These are phyloP conservation scores for Eucalyptus pauciflora DNA, from an alignment of 345 rosid species.

Conservation along the genomic window DNA sequence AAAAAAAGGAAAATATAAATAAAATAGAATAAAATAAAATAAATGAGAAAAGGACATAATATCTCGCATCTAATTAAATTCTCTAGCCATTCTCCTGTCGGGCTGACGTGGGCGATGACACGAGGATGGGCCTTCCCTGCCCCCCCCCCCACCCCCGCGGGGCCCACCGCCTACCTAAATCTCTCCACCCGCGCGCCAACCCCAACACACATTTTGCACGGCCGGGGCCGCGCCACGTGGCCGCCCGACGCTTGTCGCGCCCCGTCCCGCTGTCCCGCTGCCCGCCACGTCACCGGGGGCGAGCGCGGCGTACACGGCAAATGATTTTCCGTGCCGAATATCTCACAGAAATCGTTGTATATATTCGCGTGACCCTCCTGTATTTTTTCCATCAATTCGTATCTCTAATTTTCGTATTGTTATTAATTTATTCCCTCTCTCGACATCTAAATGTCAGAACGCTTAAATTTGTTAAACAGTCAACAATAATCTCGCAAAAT, in stretches of 20 bases:
- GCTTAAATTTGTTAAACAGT: fast-evolving
- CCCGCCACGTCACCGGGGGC: background rate
- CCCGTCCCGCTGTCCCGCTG: background rate
- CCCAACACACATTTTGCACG: background rate
- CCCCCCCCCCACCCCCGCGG: background rate
- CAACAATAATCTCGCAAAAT: fast-evolving
- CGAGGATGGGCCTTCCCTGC: background rate
- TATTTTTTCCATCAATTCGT: background rate
- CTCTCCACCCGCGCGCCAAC: background rate
- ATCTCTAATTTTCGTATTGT: background rate
- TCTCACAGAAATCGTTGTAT: background rate
- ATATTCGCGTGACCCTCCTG: background rate
- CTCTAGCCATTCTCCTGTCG: background rate
- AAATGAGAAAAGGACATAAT: background rate
- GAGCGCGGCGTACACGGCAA: background rate
- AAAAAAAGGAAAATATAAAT: no score
- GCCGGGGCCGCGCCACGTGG: background rate
- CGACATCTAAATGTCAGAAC: fast-evolving
- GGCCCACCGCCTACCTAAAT: background rate
- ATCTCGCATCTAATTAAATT: background rate
- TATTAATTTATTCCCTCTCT: background rate
- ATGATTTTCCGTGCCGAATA: background rate
- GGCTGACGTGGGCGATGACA: background rate
- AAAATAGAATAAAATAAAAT: no score
- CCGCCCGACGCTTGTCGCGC: background rate